phyloP scores from a whole-genome alignment of 257 asterid genomes.

The Salvia rosmarinus region DNA sequence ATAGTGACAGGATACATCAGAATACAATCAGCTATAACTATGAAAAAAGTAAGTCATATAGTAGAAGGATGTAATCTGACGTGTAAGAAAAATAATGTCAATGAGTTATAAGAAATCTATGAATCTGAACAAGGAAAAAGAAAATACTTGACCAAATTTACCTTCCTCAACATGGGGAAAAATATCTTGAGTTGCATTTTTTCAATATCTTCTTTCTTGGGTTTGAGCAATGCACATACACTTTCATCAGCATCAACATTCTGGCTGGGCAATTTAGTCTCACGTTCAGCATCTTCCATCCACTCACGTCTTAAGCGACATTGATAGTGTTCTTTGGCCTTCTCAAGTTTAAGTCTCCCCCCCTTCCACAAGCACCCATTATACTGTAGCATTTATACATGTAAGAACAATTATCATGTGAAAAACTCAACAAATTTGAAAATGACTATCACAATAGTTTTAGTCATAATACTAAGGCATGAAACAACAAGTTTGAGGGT shows the following conservation, averaged over 20 bases:
- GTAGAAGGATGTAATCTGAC: slow-evolving; percentile 2
- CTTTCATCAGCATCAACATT: slow-evolving; percentile 41
- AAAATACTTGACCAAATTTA: slow-evolving; percentile 25
- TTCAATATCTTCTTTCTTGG: slow-evolving; percentile 47
- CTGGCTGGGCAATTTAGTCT: slow-evolving; percentile 37
- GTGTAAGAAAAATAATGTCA: not conserved
- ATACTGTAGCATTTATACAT: slow-evolving; percentile 55
- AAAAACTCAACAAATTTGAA: slow-evolving; percentile 1
- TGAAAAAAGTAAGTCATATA: slow-evolving; percentile 4
- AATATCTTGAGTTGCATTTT: slow-evolving; percentile 61
- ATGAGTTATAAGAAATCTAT: not conserved
- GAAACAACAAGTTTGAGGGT: not conserved
- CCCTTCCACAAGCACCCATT: slow-evolving; percentile 98
- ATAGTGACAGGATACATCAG: slow-evolving; percentile 30
- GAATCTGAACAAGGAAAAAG: not conserved
- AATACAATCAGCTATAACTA: slow-evolving; percentile 11
- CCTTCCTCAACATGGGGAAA: slow-evolving; percentile 87
- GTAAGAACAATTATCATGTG: slow-evolving; percentile 19
- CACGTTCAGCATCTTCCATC: slow-evolving; percentile 67
- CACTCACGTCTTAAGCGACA: slow-evolving; percentile 67
- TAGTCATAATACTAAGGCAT: too few relatives aligned
- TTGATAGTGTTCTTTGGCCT: slow-evolving; percentile 80
- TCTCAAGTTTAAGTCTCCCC: slow-evolving; percentile 83
- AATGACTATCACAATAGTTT: not conserved
- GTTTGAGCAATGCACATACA: slow-evolving; percentile 39